Conservation (phyloP, 345 rosid species). For the Balakata baccata region DNA sequence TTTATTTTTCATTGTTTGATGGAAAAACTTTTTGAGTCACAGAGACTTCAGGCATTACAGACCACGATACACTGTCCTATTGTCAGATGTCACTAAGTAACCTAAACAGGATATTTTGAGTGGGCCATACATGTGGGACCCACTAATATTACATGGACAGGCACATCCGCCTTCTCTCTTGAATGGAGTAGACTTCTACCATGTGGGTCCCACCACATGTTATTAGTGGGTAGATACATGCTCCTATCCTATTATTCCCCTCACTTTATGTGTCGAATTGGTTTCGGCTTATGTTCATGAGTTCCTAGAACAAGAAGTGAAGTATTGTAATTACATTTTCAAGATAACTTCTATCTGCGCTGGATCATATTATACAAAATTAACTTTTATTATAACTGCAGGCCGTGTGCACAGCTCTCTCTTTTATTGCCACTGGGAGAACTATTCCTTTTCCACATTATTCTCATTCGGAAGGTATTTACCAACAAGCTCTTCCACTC, state of each 20-base stretch:
- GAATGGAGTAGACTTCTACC: too few species aligned
- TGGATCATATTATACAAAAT: neutral
- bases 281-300: neutral
- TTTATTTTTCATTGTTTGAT: neutral
- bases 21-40: neutral
- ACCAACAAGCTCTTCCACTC: neutral
- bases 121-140: too few species aligned
- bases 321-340: neutral
- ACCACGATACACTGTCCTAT: neutral
- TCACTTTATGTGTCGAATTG: too few species aligned
- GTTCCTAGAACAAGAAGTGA: neutral
- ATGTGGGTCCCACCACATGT: too few species aligned
- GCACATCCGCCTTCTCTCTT: too few species aligned
- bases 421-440: conserved; percentile 85
- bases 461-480: conserved; percentile 76
- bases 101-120: too few species aligned
- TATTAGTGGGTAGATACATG: too few species aligned
- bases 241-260: too few species aligned
- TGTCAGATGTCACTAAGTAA: neutral
- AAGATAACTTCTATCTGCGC: neutral
- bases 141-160: too few species aligned
- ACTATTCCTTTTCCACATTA: conserved; percentile 82
- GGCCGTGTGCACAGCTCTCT: conserved; percentile 72
- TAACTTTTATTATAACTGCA: conserved; percentile 30
- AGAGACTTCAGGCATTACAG: neutral